phyloP scores from a whole-genome alignment of 164 flowering plant genomes.

The Chimonanthus praecox region DNA sequence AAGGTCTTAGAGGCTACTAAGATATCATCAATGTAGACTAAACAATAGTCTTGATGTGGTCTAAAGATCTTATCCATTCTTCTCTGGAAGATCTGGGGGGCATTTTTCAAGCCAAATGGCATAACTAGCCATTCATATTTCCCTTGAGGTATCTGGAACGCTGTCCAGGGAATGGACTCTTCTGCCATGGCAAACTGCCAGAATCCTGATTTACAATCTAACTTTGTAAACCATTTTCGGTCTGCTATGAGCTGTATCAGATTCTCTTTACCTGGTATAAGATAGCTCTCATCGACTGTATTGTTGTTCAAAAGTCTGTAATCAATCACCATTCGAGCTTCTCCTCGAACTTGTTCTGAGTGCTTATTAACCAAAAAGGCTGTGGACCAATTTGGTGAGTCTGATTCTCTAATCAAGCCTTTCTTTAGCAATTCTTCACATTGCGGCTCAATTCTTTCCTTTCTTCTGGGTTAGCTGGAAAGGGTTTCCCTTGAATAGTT shows the following conservation, averaged over 20 bases:
- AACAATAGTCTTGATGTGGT: not conserved
- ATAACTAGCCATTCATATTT: conserved; percentile 16
- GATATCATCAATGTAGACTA: conserved; percentile 9
- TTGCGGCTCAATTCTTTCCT: not conserved
- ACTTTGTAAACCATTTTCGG: not conserved
- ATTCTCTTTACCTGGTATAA: too few species aligned
- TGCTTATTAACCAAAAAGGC: not conserved
- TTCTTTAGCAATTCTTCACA: not conserved
- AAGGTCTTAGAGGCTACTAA: conserved; percentile 5
- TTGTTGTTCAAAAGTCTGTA: not conserved
- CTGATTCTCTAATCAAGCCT: not conserved
- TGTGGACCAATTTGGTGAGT: not conserved
- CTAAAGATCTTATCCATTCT: conserved; percentile 8
- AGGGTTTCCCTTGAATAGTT: too few species aligned
- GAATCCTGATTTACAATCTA: conserved; percentile 11
- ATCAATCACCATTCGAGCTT: not conserved
- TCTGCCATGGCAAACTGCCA: conserved; percentile 9
- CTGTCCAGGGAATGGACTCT: not conserved
- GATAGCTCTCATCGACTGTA: not conserved
- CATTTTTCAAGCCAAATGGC: conserved; percentile 15
- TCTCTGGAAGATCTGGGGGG: conserved; percentile 12
- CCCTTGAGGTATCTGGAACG: conserved; percentile 11
- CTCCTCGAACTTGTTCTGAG: not conserved
- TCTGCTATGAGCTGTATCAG: not conserved
- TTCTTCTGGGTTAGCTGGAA: too few species aligned